phyloP scores from a whole-genome alignment of 2,329 filamentous ascomycete genomes.

The Teratosphaeria viscida region DNA sequence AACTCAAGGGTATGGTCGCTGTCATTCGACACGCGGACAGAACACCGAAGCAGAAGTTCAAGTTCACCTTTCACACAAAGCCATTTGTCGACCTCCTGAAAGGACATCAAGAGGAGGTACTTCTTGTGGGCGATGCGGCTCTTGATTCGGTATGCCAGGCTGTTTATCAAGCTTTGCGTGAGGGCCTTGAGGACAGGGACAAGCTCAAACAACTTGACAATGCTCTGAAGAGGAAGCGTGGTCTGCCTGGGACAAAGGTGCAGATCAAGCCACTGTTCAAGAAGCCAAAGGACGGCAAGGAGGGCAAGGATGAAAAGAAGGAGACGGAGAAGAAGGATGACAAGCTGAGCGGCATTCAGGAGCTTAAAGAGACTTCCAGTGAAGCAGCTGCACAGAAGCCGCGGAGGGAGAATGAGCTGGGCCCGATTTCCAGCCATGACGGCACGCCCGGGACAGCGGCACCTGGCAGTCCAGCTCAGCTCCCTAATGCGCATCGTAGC shows the following conservation, averaged over 20 bases:
- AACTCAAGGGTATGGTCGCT: constrained; percentile 92
- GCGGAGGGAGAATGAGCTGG: constrained; percentile 5
- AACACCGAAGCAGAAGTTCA: constrained; percentile 98
- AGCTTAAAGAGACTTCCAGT: constrained; percentile 2
- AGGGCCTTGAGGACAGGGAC: constrained; percentile 70
- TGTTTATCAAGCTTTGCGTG: constrained; percentile 66
- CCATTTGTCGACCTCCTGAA: constrained; percentile 92
- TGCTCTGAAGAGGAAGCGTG: constrained; percentile 82
- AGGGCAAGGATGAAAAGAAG: constrained; percentile 41
- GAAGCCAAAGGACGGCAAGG: constrained; percentile 50
- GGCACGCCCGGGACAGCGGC: not conserved
- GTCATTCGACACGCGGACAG: constrained; percentile 94
- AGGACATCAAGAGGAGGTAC: constrained; percentile 90
- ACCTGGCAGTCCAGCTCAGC: constrained; percentile 25
- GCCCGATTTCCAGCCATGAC: constrained; percentile 18
- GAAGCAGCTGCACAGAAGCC: constrained; percentile 1
- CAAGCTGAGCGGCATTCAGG: not conserved
- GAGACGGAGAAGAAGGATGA: constrained; percentile 28
- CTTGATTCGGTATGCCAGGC: constrained; percentile 81
- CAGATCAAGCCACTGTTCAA: constrained; percentile 99
- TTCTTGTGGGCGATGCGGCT: constrained; percentile 84
- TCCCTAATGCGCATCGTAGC: constrained; percentile 50
- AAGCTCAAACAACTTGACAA: constrained; percentile 82
- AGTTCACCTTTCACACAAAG: constrained; percentile 95
- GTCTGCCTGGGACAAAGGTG: constrained; percentile 92